Conservation (phyloP, 768 basidiomycete genomes). For the Boletus sensibilis region DNA sequence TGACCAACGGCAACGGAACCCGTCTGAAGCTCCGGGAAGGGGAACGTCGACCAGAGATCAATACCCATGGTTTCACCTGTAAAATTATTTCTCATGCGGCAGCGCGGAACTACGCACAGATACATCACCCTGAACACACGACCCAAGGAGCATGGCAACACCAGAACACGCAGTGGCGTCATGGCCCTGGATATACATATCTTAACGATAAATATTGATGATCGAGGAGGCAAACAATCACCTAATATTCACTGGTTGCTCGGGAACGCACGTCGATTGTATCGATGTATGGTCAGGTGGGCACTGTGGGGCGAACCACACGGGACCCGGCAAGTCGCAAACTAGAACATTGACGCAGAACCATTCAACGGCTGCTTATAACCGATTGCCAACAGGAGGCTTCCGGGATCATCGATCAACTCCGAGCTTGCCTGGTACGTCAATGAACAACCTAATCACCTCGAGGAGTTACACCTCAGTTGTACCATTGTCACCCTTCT, state of each 20-base stretch:
- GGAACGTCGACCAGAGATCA: not conserved
- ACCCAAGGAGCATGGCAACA: slow-evolving; percentile 4
- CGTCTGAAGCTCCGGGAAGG: not conserved
- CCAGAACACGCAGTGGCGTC: slow-evolving; percentile 26
- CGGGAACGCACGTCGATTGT: slow-evolving; percentile 3
- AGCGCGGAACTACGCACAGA: slow-evolving; percentile 18
- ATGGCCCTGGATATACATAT: slow-evolving; percentile 12
- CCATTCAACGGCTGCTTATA: not conserved
- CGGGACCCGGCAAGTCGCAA: not conserved
- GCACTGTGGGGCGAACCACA: not conserved
- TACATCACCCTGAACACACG: slow-evolving; percentile 23
- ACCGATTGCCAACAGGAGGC: not conserved
- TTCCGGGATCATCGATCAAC: slow-evolving; percentile 13
- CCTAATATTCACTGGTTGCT: slow-evolving; percentile 13
- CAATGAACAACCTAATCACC: not conserved
- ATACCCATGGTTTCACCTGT: not conserved
- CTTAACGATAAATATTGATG: slow-evolving; percentile 9
- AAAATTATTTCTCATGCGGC: slow-evolving; percentile 20
- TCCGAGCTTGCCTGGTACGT: not conserved
- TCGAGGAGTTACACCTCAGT: not conserved
- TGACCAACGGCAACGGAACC: not conserved
- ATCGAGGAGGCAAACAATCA: slow-evolving; percentile 19
- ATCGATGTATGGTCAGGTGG: not conserved
- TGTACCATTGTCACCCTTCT: not conserved
- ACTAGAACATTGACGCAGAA: not conserved